Percentiles rank a stretch among this genome's conserved stretches.
Conservation (phyloP, 805 yeast genomes). For the Candida krabiensis region DNA sequence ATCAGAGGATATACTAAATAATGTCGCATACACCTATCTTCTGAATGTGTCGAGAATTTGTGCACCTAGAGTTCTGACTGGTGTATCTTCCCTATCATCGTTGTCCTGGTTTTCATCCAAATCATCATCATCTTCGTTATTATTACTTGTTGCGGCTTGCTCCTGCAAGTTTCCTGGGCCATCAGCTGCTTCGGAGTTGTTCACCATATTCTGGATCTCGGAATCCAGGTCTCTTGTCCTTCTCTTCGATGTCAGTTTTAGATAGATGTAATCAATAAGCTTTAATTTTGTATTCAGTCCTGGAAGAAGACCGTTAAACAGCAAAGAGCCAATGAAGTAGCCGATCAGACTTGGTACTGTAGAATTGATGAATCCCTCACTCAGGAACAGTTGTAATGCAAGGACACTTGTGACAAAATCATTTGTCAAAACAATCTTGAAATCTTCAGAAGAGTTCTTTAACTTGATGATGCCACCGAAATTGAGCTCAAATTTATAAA, state of each 20-base stretch:
- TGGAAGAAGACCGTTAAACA: slow-evolving; percentile 44
- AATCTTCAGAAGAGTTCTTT: slow-evolving; percentile 18
- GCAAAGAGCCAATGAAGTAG: slow-evolving; percentile 43
- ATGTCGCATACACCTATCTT: slow-evolving; percentile 14
- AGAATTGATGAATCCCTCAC: slow-evolving; percentile 41
- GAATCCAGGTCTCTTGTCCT: slow-evolving; percentile 9
- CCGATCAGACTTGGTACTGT: slow-evolving; percentile 40
- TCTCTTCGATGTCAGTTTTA: slow-evolving; percentile 9
- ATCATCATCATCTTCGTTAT: slow-evolving; percentile 28
- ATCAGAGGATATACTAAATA: neutral
- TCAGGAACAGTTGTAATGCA: slow-evolving; percentile 39
- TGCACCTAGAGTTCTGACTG: slow-evolving; percentile 58
- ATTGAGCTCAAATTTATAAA: slow-evolving; percentile 38
- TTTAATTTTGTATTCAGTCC: slow-evolving; percentile 35
- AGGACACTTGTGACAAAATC: slow-evolving; percentile 31
- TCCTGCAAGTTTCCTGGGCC: slow-evolving; percentile 5
- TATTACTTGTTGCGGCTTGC: slow-evolving; percentile 8
- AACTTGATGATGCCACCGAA: slow-evolving; percentile 28
- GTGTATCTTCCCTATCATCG: slow-evolving; percentile 53
- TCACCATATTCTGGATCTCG: slow-evolving; percentile 13
- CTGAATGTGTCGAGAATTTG: slow-evolving; percentile 63
- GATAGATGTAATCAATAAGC: slow-evolving; percentile 18
- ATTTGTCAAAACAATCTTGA: slow-evolving; percentile 31
- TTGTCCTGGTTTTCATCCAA: slow-evolving; percentile 27
- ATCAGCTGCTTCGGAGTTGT: slow-evolving; percentile 7